Base-by-base conservation (phyloP, 441 rosid genomes). In the Brassica hybrid region DNA sequence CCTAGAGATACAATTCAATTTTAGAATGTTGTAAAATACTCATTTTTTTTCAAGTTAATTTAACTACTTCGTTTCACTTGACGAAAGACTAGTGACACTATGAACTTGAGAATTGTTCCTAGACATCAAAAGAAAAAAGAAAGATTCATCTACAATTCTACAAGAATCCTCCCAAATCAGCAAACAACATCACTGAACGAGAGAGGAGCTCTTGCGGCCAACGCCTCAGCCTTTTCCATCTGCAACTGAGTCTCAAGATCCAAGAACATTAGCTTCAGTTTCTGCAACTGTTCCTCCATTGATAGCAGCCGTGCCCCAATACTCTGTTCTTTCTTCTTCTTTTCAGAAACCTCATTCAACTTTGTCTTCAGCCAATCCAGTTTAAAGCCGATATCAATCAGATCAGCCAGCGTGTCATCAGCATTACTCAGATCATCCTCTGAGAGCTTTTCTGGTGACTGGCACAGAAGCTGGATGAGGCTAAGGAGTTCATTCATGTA, bases 351-450 rank as follows among this genome's bases (percentile, higher is more conserved):
- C 32, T 36, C 65, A 0, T 70, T 4, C 10, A 70, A 36, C 65
- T 13, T 70, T 7, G 5, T 36, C 65, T 70, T 21, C 23, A 70
- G 21, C 73, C 73, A 70, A 56, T 70, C 73, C 34, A 70, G 0
- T 7, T 57, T 19, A 6, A 70, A 70, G 1, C 74, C 74, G 0
- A 1, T 65, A 57, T 57, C 65, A 32, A 12, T 36, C 65, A 58
- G 14, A 70, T 58, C 73, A 12, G 5, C 56, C 1, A 60, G 23
- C 1, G 56, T 34, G 0, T 4, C 63, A 3, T 36, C 14, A n/a
- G 66, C 74, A 14, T 70, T 7, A 6, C 32, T 34, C 0, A 71
- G 41, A 38, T 71, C 74, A 57, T 71, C 57, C 0, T 58, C 34
- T 0, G 66, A 71, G 10, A 71, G n/a, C 14, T 71, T 19, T 16